Evolutionary conservation across 2,329 filamentous ascomycete genomes (phyloP).

Genomic region (Microdochium trichocladiopsis): DNA sequence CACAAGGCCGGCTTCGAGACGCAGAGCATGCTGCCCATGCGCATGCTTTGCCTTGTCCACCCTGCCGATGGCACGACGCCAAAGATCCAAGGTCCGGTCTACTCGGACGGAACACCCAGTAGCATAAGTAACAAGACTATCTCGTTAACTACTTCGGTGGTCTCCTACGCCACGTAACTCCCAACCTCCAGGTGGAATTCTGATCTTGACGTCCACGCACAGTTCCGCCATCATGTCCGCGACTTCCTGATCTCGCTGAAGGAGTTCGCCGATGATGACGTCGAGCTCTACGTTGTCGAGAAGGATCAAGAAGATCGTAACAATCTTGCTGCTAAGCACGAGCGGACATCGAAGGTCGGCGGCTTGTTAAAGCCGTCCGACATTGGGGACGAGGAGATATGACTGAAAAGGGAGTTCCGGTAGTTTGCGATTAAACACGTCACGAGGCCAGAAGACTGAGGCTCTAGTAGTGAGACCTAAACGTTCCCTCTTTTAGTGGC

Average conservation of each 20-base stretch:
- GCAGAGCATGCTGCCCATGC: conserved; percentile 85
- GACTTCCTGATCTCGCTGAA: conserved; percentile 97
- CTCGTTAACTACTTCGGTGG: conserved; percentile 80
- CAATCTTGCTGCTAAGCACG: conserved; percentile 80
- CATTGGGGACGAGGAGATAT: conserved; percentile 79
- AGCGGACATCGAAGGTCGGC: conserved; percentile 84
- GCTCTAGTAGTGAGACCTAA: no score
- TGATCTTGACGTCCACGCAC: conserved; percentile 69
- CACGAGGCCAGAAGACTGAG: no score
- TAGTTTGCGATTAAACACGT: conserved; percentile 44
- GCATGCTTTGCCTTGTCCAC: conserved; percentile 95
- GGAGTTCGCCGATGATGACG: conserved; percentile 93
- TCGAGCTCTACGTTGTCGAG: conserved; percentile 88
- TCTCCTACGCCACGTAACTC: conserved; percentile 82
- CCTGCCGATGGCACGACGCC: conserved; percentile 59
- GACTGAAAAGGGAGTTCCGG: conserved; percentile 67
- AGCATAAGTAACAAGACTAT: conserved; percentile 86
- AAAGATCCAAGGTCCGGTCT: conserved; percentile 91
- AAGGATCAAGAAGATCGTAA: conserved; percentile 87
- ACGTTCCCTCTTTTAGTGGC: no score
- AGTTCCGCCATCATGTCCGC: conserved; percentile 91
- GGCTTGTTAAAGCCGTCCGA: conserved; percentile 94
- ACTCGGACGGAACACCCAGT: conserved; percentile 73
- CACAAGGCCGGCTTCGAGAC: conserved; percentile 99
- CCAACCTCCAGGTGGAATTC: conserved; percentile 81